Conservation (phyloP, 768 basidiomycete genomes). For the Macrolepiota fuliginosa region DNA sequence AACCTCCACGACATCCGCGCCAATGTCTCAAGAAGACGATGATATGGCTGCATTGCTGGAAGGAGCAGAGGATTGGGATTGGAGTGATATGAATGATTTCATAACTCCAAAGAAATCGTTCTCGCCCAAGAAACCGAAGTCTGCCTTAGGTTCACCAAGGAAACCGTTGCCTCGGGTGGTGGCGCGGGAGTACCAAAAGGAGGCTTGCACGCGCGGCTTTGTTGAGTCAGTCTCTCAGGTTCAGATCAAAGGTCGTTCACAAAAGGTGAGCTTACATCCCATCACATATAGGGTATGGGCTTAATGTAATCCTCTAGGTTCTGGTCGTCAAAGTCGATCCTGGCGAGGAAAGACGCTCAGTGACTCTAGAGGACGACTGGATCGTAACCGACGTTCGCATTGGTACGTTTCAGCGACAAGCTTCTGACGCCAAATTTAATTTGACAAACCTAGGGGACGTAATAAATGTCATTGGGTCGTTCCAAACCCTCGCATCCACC, state of each 20-base stretch:
- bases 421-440: neutral
- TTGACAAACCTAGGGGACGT: constrained; percentile 56
- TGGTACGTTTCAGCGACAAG: constrained; percentile 38
- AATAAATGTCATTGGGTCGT: constrained; percentile 69
- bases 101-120: constrained; percentile 47
- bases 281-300: neutral
- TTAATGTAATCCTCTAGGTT: constrained; percentile 32
- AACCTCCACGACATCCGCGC: constrained; percentile 20
- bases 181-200: constrained; percentile 23
- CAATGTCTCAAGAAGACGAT: constrained; percentile 29
- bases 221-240: constrained; percentile 45
- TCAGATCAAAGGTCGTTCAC: constrained; percentile 25
- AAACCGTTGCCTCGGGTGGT: constrained; percentile 7
- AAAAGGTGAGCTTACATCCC: constrained; percentile 37
- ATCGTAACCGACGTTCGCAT: constrained; percentile 53
- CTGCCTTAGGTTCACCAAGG: constrained; percentile 12
- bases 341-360: constrained; percentile 36
- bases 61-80: constrained; percentile 71
- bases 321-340: constrained; percentile 47
- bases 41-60: constrained; percentile 53
- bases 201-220: constrained; percentile 51
- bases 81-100: constrained; percentile 47
- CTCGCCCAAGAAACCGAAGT: constrained; percentile 23
- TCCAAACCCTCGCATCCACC: constrained; percentile 26
- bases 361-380: constrained; percentile 82